phyloP scores from a whole-genome alignment of 2,329 filamentous ascomycete species.

The Ophiostoma pallidulum region DNA sequence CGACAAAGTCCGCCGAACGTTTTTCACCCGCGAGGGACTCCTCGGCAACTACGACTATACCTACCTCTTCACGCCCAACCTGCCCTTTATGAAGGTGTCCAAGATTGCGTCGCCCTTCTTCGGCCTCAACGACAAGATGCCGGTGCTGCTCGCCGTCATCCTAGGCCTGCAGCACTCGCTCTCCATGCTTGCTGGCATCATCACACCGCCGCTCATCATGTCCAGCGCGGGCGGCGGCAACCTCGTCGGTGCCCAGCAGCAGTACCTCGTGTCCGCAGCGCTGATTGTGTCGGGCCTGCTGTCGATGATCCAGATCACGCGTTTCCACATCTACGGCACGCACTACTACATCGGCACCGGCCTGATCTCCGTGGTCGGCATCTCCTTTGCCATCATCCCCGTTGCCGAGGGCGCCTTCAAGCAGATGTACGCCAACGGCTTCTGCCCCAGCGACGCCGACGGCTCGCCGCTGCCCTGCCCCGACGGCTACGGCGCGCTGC shows the following conservation, averaged over 20 bases:
- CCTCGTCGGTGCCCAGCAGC: conserved; percentile 48
- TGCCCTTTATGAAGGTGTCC: conserved; percentile 68
- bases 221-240: conserved; percentile 53
- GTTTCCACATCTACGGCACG: conserved; percentile 63
- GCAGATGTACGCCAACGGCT: conserved; percentile 72
- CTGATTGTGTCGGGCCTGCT: conserved; percentile 71
- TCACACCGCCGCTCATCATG: conserved; percentile 70
- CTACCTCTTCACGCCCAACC: conserved; percentile 71
- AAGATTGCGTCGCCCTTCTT: conserved; percentile 63
- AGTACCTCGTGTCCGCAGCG: conserved; percentile 71
- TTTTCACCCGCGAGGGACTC: conserved; percentile 59
- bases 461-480: conserved; percentile 66
- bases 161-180: conserved; percentile 73
- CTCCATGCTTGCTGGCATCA: conserved; percentile 66
- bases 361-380: conserved; percentile 64
- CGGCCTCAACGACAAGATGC: conserved; percentile 71
- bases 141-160: conserved; percentile 61
- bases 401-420: conserved; percentile 61
- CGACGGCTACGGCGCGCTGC: conserved; percentile 63
- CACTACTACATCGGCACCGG: conserved; percentile 69
- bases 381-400: conserved; percentile 68
- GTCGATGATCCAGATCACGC: conserved; percentile 66
- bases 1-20: conserved; percentile 29
- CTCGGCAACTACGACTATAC: conserved; percentile 84
- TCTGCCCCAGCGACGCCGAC: conserved; percentile 47